Percentiles rank a stretch among this genome's conserved stretches.
phyloP scores from a whole-genome alignment of 2,329 filamentous ascomycete species.

The Pestalotiopsis sp. region DNA sequence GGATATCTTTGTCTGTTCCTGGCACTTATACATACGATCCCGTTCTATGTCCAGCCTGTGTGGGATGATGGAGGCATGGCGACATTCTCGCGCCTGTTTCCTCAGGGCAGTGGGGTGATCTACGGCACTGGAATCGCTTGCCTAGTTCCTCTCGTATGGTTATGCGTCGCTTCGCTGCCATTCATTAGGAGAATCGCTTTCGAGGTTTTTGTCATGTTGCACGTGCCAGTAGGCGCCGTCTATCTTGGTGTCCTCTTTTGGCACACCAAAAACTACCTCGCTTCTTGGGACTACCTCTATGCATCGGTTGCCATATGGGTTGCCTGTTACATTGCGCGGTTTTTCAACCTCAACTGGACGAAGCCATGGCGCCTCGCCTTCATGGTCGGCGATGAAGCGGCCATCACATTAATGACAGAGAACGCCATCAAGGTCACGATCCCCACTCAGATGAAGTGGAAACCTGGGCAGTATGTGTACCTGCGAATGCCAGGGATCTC shows the following conservation, averaged over 20 bases:
- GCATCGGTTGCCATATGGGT: constrained; percentile 80
- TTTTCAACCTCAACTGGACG: constrained; percentile 90
- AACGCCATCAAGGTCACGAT: constrained; percentile 96
- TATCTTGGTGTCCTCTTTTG: constrained; percentile 90
- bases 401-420: constrained; percentile 85
- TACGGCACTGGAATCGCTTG: constrained; percentile 88
- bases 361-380: constrained; percentile 80
- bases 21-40: constrained; percentile 81
- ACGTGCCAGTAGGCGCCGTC: constrained; percentile 78
- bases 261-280: constrained; percentile 92
- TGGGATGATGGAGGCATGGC: constrained; percentile 77
- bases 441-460: constrained; percentile 90
- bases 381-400: constrained; percentile 88
- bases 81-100: constrained; percentile 73
- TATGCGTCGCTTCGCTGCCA: constrained; percentile 84
- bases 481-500: constrained; percentile 92
- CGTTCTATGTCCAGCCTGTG: constrained; percentile 87
- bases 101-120: constrained; percentile 65
- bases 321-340: constrained; percentile 71
- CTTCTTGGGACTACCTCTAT: constrained; percentile 88
- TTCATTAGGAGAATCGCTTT: constrained; percentile 78
- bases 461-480: constrained; percentile 92
- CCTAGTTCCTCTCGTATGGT: constrained; percentile 77
- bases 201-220: constrained; percentile 81
- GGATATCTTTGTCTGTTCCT: constrained; percentile 85